Conservation (phyloP, 1,284 basidiomycete species). For the Cutaneotrichosporon sp. region DNA sequence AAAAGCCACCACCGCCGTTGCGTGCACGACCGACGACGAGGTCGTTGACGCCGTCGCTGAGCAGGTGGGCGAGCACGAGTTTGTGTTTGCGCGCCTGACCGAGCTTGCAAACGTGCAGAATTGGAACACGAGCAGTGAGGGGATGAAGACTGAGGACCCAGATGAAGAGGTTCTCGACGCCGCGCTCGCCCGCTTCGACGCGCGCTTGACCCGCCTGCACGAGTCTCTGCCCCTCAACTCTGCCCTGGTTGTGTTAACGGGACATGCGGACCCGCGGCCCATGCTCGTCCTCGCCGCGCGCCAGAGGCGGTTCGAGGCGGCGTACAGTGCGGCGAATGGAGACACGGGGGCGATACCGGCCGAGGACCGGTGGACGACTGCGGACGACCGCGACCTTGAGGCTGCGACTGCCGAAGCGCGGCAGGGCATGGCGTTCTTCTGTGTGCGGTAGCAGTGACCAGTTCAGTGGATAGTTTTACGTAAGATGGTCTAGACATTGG, state of each 20-base stretch:
- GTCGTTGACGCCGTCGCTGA: conserved; percentile 63
- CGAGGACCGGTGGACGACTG: conserved; percentile 67
- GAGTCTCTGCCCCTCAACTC: conserved; percentile 69
- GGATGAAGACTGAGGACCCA: not conserved
- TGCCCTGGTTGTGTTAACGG: conserved; percentile 78
- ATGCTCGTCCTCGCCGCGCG: conserved; percentile 70
- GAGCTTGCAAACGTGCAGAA: conserved; percentile 70
- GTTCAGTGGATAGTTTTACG: not conserved
- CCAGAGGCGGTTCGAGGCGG: conserved; percentile 69
- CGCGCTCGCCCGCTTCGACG: conserved; percentile 58
- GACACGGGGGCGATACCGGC: conserved; percentile 51
- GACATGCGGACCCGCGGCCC: conserved; percentile 76
- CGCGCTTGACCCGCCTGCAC: conserved; percentile 64
- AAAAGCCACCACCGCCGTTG: conserved; percentile 71
- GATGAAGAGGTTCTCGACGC: conserved; percentile 23
- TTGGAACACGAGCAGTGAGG: conserved; percentile 58
- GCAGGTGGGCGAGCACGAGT: conserved; percentile 66
- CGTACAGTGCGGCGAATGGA: conserved; percentile 56
- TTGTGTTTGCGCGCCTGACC: conserved; percentile 77
- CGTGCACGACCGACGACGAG: conserved; percentile 72
- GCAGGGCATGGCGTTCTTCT: conserved; percentile 77
- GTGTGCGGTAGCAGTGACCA: conserved; percentile 53
- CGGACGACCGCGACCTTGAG: conserved; percentile 73
- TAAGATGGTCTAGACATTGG: not conserved
- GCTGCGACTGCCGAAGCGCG: conserved; percentile 73